Evolutionary conservation across 2,329 filamentous ascomycete genomes (phyloP), one percentile per base, ranked within the genome.

Genomic region (Fusarium globosum): DNA sequence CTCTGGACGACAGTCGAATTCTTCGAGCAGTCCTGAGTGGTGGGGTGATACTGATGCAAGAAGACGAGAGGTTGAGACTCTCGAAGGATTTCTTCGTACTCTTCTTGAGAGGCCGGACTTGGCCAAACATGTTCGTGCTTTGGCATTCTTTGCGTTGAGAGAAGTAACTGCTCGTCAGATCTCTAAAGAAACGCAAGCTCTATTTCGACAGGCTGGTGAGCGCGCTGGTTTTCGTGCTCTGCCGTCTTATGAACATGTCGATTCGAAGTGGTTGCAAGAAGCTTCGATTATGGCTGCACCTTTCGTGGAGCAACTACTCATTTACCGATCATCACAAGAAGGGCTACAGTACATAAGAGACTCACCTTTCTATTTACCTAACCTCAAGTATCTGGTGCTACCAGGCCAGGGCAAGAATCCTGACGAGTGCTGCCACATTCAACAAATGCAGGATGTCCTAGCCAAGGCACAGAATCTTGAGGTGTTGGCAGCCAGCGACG

Each of bases 381-480:
- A 78, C 23, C 77, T 78, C 51, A 78, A 78, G n/a, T 78, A 78
- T 18, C 14, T 78, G 15, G 77, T 78, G 0, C 36, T 78, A 1
- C 76, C 77, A 7, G 77, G 77, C 5, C 74, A 78, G 23, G 68
- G 72, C 14, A 77, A 73, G 53, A 63, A 72, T 26, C 69, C 69
- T 4, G 76, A 78, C n/a, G 74, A 77, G 35, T 77, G 73, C 48
- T 78, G 75, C 10, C 77, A 78, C 33, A 78, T 78, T n/a, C 77
- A 78, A 7, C 76, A 78, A 23, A 78, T 78, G 76, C 77, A 78
- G 33, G 76, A 78, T 18, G 72, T 78, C 11, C 33, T 78, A 4
- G 70, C 59, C 39, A 78, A 78, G 51, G 77, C 77, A 0, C 74
- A 78, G 35, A 78, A 78, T 5, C 74, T 78, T 2, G 77, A 78